Conservation (phyloP, 1,284 basidiomycete genomes). For the Apiotrichum mycotoxinovorans region DNA sequence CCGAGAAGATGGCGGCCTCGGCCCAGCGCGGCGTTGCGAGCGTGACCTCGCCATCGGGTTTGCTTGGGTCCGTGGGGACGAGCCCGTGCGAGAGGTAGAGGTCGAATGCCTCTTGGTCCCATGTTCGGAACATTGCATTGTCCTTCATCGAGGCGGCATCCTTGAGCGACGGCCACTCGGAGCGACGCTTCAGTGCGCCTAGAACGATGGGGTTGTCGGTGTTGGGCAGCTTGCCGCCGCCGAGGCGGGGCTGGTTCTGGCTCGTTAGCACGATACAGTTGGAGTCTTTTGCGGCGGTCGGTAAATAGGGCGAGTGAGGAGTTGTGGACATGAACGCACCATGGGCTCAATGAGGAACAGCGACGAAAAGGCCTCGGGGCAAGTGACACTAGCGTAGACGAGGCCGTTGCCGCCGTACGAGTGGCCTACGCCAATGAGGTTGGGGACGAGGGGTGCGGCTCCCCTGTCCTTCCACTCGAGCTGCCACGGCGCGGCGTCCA, state of each 20-base stretch:
- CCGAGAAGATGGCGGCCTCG: slow-evolving; percentile 39
- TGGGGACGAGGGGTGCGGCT: background rate
- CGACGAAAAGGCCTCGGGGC: slow-evolving; percentile 66
- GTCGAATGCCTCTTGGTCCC: slow-evolving; percentile 59
- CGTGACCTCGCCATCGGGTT: slow-evolving; percentile 21
- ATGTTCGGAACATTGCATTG: slow-evolving; percentile 43
- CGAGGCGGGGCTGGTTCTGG: slow-evolving; percentile 1
- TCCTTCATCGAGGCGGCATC: slow-evolving; percentile 57
- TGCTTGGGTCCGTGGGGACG: slow-evolving; percentile 36
- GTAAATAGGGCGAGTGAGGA: background rate
- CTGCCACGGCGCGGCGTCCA: slow-evolving; percentile 4
- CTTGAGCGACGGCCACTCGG: slow-evolving; percentile 59
- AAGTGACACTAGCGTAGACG: slow-evolving; percentile 59
- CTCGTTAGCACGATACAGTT: no score
- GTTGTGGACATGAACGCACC: slow-evolving; percentile 26
- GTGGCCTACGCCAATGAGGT: slow-evolving; percentile 65
- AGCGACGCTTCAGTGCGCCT: slow-evolving; percentile 61
- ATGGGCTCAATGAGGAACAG: slow-evolving; percentile 75
- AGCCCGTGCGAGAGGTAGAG: slow-evolving; percentile 67
- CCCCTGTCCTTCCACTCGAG: slow-evolving; percentile 9
- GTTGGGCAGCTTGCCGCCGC: background rate
- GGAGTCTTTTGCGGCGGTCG: background rate
- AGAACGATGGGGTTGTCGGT: slow-evolving; percentile 19
- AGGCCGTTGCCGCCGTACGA: slow-evolving; percentile 72
- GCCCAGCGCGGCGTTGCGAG: slow-evolving; percentile 38